Conservation (phyloP, 305 asterid genomes). For the Lippia alba region DNA sequence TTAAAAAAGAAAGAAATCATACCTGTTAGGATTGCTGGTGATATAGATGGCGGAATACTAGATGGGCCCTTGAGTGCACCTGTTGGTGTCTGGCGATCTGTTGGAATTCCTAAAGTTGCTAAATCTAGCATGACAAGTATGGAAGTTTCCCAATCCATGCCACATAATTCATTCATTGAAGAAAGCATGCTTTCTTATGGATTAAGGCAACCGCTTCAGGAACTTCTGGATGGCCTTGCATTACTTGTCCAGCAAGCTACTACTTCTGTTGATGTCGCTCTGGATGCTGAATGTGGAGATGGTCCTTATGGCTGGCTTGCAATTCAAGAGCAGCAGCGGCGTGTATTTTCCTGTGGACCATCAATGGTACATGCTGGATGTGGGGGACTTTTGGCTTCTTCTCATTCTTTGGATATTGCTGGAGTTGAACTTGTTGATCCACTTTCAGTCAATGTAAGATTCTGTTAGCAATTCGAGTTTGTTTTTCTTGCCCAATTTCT, state of each 20-base stretch:
- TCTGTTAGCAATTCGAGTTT: conserved; percentile 27
- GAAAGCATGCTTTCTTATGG: conserved; percentile 95
- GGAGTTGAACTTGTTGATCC: conserved; percentile 99
- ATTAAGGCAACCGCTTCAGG: conserved; percentile 93
- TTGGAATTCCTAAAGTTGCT: conserved; percentile 73
- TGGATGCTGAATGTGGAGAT: conserved; percentile 97
- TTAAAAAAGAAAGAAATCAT: conserved; percentile 83
- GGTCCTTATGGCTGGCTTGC: conserved; percentile 99
- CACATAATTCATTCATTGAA: conserved; percentile 86
- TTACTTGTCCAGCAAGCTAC: conserved; percentile 99
- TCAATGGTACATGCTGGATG: conserved; percentile 99
- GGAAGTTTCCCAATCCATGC: conserved; percentile 71
- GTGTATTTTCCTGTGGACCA: conserved; percentile 98
- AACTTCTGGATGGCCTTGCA: conserved; percentile 92
- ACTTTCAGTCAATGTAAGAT: conserved; percentile 86
- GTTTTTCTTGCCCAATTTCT: conserved; percentile 25
- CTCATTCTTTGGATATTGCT: conserved; percentile 95
- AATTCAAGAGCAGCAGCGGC: conserved; percentile 97
- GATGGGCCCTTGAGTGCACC: conserved; percentile 87
- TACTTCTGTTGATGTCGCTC: conserved; percentile 93
- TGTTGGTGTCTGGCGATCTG: conserved; percentile 99
- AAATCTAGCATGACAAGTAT: conserved; percentile 66
- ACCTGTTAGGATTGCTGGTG: conserved; percentile 96
- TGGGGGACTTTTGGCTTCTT: conserved; percentile 95
- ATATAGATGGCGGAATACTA: conserved; percentile 78